These are phyloP conservation scores for Malassezia brasiliensis DNA, from an alignment of 1,284 basidiomycete species.

Conservation along the genomic window DNA sequence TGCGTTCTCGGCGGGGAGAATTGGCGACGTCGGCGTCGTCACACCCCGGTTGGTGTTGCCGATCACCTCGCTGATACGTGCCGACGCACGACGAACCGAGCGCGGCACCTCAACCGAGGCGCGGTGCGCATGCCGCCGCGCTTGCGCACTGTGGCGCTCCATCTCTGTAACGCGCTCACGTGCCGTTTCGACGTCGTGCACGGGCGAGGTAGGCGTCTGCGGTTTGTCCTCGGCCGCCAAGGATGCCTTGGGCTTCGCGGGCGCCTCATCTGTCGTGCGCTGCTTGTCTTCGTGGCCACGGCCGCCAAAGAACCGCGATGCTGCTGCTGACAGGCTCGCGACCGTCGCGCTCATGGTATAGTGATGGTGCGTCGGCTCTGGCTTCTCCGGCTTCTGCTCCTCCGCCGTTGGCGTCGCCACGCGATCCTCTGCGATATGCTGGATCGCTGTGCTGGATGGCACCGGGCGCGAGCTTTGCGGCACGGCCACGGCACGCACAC, in stretches of 20 bases:
- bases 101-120: slow-evolving; percentile 17
- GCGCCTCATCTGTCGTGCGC: not conserved
- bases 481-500: not conserved
- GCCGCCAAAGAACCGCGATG: slow-evolving; percentile 16
- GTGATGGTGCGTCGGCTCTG: not conserved
- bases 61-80: slow-evolving; percentile 9
- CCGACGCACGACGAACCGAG: slow-evolving; percentile 15
- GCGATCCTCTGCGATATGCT: not conserved
- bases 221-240: not conserved
- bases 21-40: not conserved
- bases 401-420: not conserved
- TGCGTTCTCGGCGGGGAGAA: not conserved
- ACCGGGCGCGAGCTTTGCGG: too few relatives aligned
- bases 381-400: not conserved
- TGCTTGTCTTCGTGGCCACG: not conserved
- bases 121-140: slow-evolving; percentile 13
- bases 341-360: slow-evolving; percentile 6
- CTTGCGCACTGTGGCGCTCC: slow-evolving; percentile 4
- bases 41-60: not conserved
- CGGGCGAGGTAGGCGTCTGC: slow-evolving; percentile 11
- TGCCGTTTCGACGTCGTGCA: slow-evolving; percentile 6
- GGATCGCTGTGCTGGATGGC: not conserved
- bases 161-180: slow-evolving; percentile 11
- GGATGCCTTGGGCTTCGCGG: not conserved
- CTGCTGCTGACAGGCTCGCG: slow-evolving; percentile 13